These are phyloP conservation scores for Petunia secreta DNA, from an alignment of 257 asterid species.

Conservation along the genomic window DNA sequence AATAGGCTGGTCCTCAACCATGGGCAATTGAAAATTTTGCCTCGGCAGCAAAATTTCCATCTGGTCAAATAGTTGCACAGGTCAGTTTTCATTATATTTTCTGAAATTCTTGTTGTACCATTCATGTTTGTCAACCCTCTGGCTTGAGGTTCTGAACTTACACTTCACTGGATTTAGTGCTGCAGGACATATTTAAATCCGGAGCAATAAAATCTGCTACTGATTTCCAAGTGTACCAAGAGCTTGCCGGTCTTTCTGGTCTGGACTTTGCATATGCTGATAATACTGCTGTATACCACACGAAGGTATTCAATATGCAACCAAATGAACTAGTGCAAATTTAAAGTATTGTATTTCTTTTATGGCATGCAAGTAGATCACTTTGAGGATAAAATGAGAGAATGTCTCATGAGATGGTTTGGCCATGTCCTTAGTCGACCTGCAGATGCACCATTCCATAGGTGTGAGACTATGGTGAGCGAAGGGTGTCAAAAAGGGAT, in stretches of 20 bases:
- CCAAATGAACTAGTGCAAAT: conserved; percentile 1
- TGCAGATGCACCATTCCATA: too few relatives aligned
- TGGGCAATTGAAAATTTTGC: conserved; percentile 95
- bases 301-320: conserved; percentile 58
- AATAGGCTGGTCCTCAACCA: conserved; percentile 96
- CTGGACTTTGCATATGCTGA: conserved; percentile 94
- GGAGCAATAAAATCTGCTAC: conserved; percentile 93
- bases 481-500: too few relatives aligned
- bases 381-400: too few relatives aligned
- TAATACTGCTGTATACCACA: conserved; percentile 90
- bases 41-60: conserved; percentile 78
- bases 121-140: not conserved
- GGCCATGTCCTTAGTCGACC: too few relatives aligned
- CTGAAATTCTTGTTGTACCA: not conserved
- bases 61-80: conserved; percentile 87
- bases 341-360: not conserved
- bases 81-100: conserved; percentile 42
- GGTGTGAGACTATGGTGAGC: too few relatives aligned
- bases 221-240: conserved; percentile 94
- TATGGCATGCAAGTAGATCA: not conserved
- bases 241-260: conserved; percentile 92
- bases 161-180: conserved; percentile 34
- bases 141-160: conserved; percentile 30
- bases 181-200: conserved; percentile 86
- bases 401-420: too few relatives aligned